Percentiles rank a stretch among this genome's conserved stretches.
These are phyloP conservation scores for Cordyceps javanica DNA, from an alignment of 2,329 filamentous ascomycete species.

Conservation along the genomic window DNA sequence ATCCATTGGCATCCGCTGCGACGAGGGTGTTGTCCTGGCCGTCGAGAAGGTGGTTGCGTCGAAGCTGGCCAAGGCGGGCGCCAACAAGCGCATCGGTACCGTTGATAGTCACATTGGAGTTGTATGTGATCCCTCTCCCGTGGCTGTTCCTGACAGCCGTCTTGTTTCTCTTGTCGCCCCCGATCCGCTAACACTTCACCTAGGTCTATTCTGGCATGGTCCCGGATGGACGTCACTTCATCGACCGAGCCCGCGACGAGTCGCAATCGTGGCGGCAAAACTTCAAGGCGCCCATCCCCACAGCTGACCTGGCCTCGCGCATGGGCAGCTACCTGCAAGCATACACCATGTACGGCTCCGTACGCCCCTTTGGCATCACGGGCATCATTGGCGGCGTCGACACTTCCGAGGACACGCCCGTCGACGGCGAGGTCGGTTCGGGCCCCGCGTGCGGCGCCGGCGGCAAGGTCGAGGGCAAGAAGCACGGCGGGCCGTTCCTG, in stretches of 20 bases:
- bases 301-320: constrained; percentile 79
- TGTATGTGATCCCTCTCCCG: constrained; percentile 47
- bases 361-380: constrained; percentile 93
- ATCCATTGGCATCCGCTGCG: constrained; percentile 91
- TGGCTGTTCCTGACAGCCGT: too few species aligned
- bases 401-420: constrained; percentile 74
- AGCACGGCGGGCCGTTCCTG: constrained; percentile 81
- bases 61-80: constrained; percentile 89
- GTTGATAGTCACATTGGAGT: constrained; percentile 90
- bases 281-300: constrained; percentile 93
- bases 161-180: not conserved
- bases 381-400: constrained; percentile 93
- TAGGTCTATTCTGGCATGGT: constrained; percentile 92
- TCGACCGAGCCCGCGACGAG: constrained; percentile 90
- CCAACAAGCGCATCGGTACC: constrained; percentile 95
- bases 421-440: constrained; percentile 83
- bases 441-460: constrained; percentile 76
- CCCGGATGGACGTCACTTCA: constrained; percentile 92
- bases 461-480: constrained; percentile 68
- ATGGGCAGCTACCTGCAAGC: constrained; percentile 96
- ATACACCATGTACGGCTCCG: constrained; percentile 94
- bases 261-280: constrained; percentile 82
- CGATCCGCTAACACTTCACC: not conserved
- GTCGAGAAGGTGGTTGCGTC: constrained; percentile 95
- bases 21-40: constrained; percentile 92